These are phyloP conservation scores for Calonectria pseudoreteaudii DNA, from an alignment of 2,329 filamentous ascomycete species.

Conservation along the genomic window DNA sequence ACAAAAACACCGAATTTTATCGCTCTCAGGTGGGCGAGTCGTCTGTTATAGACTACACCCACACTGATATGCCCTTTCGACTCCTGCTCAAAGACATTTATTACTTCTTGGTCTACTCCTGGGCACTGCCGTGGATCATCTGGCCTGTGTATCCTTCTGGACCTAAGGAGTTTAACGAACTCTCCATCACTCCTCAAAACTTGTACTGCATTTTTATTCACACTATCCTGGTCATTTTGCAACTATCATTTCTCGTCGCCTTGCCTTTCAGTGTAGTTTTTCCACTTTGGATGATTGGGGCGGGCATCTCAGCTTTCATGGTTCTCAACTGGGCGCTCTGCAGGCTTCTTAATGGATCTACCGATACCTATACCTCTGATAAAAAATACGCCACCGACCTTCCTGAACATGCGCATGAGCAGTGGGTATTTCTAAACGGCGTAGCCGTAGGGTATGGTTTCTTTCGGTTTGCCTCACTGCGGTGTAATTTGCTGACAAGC, in stretches of 20 bases:
- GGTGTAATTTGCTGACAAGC: constrained; percentile 20
- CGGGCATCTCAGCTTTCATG: constrained; percentile 58
- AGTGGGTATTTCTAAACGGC: constrained; percentile 86
- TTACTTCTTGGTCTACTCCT: constrained; percentile 66
- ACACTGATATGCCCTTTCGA: constrained; percentile 67
- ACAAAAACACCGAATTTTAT: constrained; percentile 61
- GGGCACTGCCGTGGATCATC: constrained; percentile 71
- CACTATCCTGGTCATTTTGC: constrained; percentile 66
- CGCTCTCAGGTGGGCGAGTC: constrained; percentile 69
- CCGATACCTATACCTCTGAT: constrained; percentile 63
- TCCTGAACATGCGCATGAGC: constrained; percentile 69
- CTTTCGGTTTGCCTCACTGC: background rate
- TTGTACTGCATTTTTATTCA: constrained; percentile 69
- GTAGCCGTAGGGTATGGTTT: constrained; percentile 69
- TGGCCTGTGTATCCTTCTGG: constrained; percentile 65
- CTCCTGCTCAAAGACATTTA: constrained; percentile 65
- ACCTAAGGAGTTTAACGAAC: constrained; percentile 71
- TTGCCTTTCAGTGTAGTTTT: constrained; percentile 63
- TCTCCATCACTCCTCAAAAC: constrained; percentile 70
- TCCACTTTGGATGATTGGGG: constrained; percentile 60
- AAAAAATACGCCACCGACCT: constrained; percentile 62
- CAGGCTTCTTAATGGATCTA: constrained; percentile 61
- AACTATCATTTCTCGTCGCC: constrained; percentile 69
- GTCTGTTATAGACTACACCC: constrained; percentile 70
- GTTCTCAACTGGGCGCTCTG: constrained; percentile 64